Conservation (phyloP, 1,284 basidiomycete species). For the Meira nashicola region DNA sequence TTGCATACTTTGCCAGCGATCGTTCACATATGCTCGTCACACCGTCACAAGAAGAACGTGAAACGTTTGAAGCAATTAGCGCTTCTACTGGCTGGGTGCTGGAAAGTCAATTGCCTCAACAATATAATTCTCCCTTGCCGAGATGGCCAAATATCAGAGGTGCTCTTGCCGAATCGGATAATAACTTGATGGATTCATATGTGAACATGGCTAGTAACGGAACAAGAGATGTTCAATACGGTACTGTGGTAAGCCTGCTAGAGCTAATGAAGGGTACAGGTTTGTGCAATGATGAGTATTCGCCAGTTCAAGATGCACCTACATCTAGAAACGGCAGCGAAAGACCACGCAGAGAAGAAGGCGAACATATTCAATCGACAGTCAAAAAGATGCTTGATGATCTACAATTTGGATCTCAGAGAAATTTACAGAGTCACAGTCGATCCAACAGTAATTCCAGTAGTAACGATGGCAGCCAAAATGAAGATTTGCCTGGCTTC, state of each 20-base stretch:
- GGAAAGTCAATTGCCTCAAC: background rate
- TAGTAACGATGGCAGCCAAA: background rate
- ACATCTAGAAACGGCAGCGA: background rate
- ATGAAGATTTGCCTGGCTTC: background rate
- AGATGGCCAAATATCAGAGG: slow-evolving; percentile 7
- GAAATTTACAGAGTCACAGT: background rate
- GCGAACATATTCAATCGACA: background rate
- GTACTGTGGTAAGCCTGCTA: background rate
- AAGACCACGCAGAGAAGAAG: background rate
- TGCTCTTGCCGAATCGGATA: background rate
- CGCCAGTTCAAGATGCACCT: background rate
- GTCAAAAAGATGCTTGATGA: background rate
- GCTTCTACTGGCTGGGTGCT: background rate
- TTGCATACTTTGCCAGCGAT: slow-evolving; percentile 30
- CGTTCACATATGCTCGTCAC: slow-evolving; percentile 29
- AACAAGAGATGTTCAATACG: background rate
- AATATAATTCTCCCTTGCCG: background rate
- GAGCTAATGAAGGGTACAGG: slow-evolving; percentile 4
- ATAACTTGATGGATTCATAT: slow-evolving; percentile 8
- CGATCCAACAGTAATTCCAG: background rate
- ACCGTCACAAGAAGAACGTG: background rate
- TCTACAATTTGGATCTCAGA: background rate
- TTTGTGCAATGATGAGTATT: background rate
- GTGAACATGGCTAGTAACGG: slow-evolving; percentile 12
- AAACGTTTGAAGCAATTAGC: background rate